Evolutionary conservation across 1,284 basidiomycete species (phyloP).

Genomic region (Irpex sp.): DNA sequence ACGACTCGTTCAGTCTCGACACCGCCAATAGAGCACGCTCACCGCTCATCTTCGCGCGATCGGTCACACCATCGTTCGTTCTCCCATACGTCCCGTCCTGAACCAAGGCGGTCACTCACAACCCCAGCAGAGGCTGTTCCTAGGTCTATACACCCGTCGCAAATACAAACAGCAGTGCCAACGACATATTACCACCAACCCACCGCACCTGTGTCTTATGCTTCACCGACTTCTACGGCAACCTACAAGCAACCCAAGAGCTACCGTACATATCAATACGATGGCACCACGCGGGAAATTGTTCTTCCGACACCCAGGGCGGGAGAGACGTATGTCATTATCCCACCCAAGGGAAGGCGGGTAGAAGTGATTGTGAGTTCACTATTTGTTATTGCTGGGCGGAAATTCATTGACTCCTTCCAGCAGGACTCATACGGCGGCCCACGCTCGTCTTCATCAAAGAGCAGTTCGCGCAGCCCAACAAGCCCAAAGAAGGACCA

Average conservation of each 20-base stretch:
- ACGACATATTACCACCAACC: background rate
- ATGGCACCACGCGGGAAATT: slow-evolving; percentile 18
- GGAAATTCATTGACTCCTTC: background rate
- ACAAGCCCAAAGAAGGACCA: slow-evolving; percentile 20
- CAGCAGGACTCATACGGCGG: slow-evolving; percentile 8
- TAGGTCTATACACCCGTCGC: background rate
- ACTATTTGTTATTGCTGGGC: background rate
- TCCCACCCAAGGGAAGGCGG: slow-evolving; percentile 24
- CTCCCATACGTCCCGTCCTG: slow-evolving; percentile 3
- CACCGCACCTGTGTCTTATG: background rate
- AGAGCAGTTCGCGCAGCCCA: slow-evolving; percentile 16
- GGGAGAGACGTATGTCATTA: slow-evolving; percentile 27
- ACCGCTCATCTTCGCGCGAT: slow-evolving; percentile 8
- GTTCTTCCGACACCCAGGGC: slow-evolving; percentile 23
- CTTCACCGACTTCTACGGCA: background rate
- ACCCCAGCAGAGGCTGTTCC: slow-evolving; percentile 1
- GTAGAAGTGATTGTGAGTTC: slow-evolving; percentile 24
- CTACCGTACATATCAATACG: slow-evolving; percentile 19
- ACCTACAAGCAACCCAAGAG: slow-evolving; percentile 2
- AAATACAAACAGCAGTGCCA: background rate
- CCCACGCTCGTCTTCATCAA: slow-evolving; percentile 14
- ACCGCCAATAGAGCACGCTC: slow-evolving; percentile 10
- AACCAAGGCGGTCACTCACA: slow-evolving; percentile 7
- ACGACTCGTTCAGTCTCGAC: slow-evolving; percentile 11
- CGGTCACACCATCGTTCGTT: slow-evolving; percentile 10